A percentile compares a stretch with the other conserved stretches of the same genome.
Evolutionary conservation across 2,329 filamentous ascomycete species (phyloP).

Genomic region (Colletotrichum gloeosporioides): DNA sequence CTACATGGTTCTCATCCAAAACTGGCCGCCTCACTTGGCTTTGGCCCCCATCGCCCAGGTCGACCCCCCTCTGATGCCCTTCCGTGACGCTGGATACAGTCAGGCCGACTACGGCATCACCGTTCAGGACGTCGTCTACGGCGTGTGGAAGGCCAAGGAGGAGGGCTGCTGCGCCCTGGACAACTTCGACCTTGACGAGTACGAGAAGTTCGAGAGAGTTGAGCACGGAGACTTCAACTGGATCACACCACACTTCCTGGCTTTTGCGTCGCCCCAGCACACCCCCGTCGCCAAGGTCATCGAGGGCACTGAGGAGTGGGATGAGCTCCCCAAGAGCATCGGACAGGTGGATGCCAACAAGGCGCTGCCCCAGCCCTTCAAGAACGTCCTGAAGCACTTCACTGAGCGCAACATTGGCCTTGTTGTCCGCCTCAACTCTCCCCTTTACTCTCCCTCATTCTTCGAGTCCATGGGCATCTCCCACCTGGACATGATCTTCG

Average conservation of each 20-base stretch:
- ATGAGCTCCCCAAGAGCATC: conserved; percentile 76
- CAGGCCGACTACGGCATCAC: conserved; percentile 96
- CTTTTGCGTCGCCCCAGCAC: conserved; percentile 94
- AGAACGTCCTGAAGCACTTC: conserved; percentile 94
- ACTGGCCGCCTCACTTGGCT: conserved; percentile 95
- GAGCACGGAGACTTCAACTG: conserved; percentile 99
- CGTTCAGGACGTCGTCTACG: conserved; percentile 97
- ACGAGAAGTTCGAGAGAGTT: conserved; percentile 93
- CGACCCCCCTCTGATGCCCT: conserved; percentile 97
- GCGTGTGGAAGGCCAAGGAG: conserved; percentile 98
- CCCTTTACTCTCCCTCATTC: conserved; percentile 95
- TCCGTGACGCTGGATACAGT: conserved; percentile 97
- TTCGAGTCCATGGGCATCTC: conserved; percentile 95
- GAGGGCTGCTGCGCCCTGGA: conserved; percentile 89
- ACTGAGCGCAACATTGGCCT: conserved; percentile 86
- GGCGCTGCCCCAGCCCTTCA: conserved; percentile 84
- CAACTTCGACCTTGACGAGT: conserved; percentile 96
- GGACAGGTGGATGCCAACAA: conserved; percentile 73
- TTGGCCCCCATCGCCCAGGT: conserved; percentile 95
- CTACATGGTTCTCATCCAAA: conserved; percentile 99
- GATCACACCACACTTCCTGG: conserved; percentile 93
- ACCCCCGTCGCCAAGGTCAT: conserved; percentile 76
- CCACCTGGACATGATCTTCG: conserved; percentile 99
- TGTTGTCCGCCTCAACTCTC: conserved; percentile 93
- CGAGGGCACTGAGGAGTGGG: conserved; percentile 74